Evolutionary conservation across 2,329 filamentous ascomycete genomes (phyloP), one percentile per base, ranked within the genome.

Genomic region (Hypoxylon sp.): DNA sequence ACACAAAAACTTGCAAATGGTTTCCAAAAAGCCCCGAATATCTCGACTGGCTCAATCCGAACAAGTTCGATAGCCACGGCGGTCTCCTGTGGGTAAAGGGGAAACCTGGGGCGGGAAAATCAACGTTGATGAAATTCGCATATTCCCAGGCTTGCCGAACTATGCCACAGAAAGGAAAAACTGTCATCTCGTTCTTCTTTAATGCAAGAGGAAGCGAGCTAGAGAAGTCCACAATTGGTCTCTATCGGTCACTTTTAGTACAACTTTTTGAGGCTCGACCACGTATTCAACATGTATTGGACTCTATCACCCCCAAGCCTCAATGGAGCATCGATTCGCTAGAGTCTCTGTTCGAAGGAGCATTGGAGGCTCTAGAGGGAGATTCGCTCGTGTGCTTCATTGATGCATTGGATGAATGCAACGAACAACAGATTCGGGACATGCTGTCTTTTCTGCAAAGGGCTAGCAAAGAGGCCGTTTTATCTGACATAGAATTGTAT

Each of bases 171-270:
- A 13, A 26, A 25, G 20, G 49, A 15, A 4, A 7, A 11, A 44
- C 58, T 5, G 44, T 62, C 4, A 51, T 67, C 4, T 66, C 63
- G 0, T 80, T 78, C 60, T 80, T 79, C 67, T 80, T 80, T 68
- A 75, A 78, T 44, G 75, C 76, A 0, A 63, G 75, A 34, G 76
- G 76, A 0, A 60, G 64, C 0, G 43, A 65, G 6, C 62, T 76
- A 12, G 76, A 81, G 50, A 78, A 71, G 53, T 70, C 75, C 0
- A 70, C 68, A 0, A 16, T 57, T 1, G 78, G 79, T 3, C 69
- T 82, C 51, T 80, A 80, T 55, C 72, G 77, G 7, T 75, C 77
- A 2, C 60, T 82, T 7, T 55, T 81, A 2, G 58, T 65, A 7
- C 77, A 82, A 51, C 59, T 81, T 1, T 61, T 81, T 1, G 41